These are phyloP conservation scores for Chamaecrista fasciculata DNA, from an alignment of 306 rosid genomes.

Conservation along the genomic window DNA sequence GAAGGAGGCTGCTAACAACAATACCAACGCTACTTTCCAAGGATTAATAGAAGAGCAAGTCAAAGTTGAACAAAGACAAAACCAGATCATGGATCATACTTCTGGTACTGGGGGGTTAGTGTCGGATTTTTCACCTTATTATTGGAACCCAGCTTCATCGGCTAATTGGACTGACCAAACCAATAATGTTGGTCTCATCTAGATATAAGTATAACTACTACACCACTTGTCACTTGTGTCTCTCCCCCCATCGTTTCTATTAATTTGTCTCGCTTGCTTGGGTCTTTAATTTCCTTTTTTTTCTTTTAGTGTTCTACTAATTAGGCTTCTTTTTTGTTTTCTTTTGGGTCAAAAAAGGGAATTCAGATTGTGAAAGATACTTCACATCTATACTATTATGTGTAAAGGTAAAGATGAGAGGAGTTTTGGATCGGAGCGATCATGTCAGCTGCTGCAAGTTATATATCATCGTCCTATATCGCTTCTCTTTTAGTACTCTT, in stretches of 20 bases:
- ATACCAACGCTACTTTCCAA: constrained; percentile 32
- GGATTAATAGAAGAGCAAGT: constrained; percentile 50
- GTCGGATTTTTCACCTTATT: constrained; percentile 64
- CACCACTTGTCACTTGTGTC: neutral
- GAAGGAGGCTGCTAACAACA: constrained; percentile 30
- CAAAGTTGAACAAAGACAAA: constrained; percentile 58
- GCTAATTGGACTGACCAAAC: constrained; percentile 66
- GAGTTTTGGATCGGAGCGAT: constrained; percentile 86
- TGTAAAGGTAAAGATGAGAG: constrained; percentile 39
- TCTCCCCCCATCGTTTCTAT: constrained; percentile 25
- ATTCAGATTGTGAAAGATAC: constrained; percentile 14
- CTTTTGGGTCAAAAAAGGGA: constrained; percentile 28
- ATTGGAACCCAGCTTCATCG: constrained; percentile 51
- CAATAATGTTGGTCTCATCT: constrained; percentile 36
- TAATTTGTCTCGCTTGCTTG: constrained; percentile 9
- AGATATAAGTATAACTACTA: too few relatives aligned
- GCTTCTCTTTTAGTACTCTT: neutral
- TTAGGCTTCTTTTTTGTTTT: constrained; percentile 22
- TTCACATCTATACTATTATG: constrained; percentile 22
- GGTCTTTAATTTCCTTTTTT: constrained; percentile 32
- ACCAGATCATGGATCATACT: constrained; percentile 54
- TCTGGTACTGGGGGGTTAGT: constrained; percentile 46
- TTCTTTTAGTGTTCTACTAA: constrained; percentile 4
- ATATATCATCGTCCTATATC: too few relatives aligned
- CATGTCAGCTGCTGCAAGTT: constrained; percentile 95